Evolutionary conservation across 2,329 filamentous ascomycete genomes (phyloP), one percentile per base, ranked within the genome.

Genomic region (Pseudophaeomoniella oleicola): DNA sequence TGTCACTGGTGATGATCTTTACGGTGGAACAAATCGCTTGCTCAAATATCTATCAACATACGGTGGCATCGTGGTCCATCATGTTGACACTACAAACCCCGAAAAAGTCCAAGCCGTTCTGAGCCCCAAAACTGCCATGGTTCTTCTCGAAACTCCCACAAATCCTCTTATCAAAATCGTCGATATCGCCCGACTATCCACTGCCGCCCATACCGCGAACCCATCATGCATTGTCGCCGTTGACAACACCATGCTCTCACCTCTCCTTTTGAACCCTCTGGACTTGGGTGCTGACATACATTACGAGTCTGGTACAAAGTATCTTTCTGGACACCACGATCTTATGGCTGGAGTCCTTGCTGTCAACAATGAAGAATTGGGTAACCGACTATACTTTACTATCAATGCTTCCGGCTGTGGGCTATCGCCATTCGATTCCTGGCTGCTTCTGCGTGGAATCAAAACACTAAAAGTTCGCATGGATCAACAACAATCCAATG

Each of bases 131-230:
- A 98, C 90, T 0, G 75, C 86, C 47, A 93, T 98, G 84, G 85
- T 98, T 1, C 69, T 98, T 27, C 73, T 98, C 16, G 90, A 98
- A 60, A 94, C 87, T 0, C 90, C 92, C 2, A 98, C 90, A 17
- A 98, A 98, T 61, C 92, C 90, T 4, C 66, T 98, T 34, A 96
- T 98, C 69, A 98, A 98, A 64, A 87, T 98, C 48, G 86, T 92
- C 50, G 90, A 98, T 56, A 81, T 98, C 41, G 71, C 79, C 3
- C 69, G 75, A 15, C 92, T 98, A 47, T 76, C 90, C 11, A 67
- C 70, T 29, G 64, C 79, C 14, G 74, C 81, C 0, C 90, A 96
- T 57, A 75, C 78, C 27, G 73, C 72, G 35, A 94, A 90, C 57
- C 66, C 79, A 5, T 74, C 73, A 43, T 81, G 84, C 16, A 66